Base-by-base conservation (phyloP, 345 rosid genomes). In the Crucihimalaya himalaica region DNA sequence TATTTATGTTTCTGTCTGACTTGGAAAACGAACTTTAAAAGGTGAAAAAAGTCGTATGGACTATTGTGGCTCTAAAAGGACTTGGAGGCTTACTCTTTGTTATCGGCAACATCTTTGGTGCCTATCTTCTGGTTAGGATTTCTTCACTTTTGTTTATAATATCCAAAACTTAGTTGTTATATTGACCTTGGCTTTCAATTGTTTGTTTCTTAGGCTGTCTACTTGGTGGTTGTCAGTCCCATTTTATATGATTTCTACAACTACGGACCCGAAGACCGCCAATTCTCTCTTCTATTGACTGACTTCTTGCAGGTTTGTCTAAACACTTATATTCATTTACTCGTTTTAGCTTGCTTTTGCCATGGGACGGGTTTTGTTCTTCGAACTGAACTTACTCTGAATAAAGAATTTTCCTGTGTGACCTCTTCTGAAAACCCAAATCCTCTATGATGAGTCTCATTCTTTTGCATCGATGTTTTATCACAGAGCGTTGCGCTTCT, bases 181-280 rank as follows among this genome's bases (percentile, higher is more conserved):
- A 7, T 35, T 76, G 66, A 62, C 34, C 16, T 59, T 76, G 32
- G 39, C 15, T 47, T 25, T 25, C 28, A 52, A 12, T 45, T 47
- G 59, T 9, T 79, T 69, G 25, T 58, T 79, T 71, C 58, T 14
- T 60, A 93, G 97, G 84, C 84, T 78, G 48, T 86, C 29, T 76
- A 94, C 84, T 76, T 87, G 89, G 84, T 67, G 12, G 21, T 83
- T 54, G 66, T 79, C 35, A 75, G 87, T 40, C 95, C 97, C 15
- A 76, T 94, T 66, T 67, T 91, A 55, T 86, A 84, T 21, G 94
- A 94, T 85, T 94, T 91, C 88, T 91, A 89, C 86, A 88, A 91
- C 86, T 86, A 81, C 11, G 74, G 74, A 29, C 84, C 76, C 3
- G 31, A 73, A 28, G 81, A 86, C 71, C 79, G 82, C 5, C 71